Conservation (phyloP, 257 asterid genomes). For the Solanum pinnatisectum region DNA sequence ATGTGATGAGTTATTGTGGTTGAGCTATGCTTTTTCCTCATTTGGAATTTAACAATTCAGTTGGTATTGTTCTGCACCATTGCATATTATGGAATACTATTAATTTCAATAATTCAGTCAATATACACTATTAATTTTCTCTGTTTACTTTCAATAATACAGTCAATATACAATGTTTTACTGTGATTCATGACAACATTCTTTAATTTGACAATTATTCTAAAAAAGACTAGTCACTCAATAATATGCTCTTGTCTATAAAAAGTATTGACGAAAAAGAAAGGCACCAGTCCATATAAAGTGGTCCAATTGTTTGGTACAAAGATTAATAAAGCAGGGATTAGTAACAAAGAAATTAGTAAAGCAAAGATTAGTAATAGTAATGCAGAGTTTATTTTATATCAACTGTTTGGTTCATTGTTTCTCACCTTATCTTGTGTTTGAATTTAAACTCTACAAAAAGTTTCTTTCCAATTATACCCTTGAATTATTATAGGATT, state of each 20-base stretch:
- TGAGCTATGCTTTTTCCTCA: neutral
- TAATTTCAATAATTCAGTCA: neutral
- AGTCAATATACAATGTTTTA: neutral
- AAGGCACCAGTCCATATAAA: neutral
- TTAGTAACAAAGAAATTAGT: no score
- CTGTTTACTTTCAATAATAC: neutral
- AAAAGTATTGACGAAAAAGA: neutral
- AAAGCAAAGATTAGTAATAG: no score
- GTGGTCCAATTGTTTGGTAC: neutral
- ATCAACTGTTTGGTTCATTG: neutral
- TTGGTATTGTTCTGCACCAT: neutral
- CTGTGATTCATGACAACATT: neutral
- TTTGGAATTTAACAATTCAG: neutral
- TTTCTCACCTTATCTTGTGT: neutral
- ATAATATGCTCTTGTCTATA: neutral
- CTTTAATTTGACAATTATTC: neutral
- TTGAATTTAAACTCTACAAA: neutral
- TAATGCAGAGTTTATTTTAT: no score
- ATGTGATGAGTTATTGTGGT: neutral
- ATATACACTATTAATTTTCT: neutral
- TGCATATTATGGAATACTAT: neutral
- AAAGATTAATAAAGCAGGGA: no score
- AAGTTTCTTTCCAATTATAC: no score
- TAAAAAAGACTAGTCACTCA: neutral
- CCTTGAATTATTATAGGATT: no score